Base-by-base conservation (phyloP, 2,329 filamentous ascomycete genomes). In the Exophiala lecanii-corni region DNA sequence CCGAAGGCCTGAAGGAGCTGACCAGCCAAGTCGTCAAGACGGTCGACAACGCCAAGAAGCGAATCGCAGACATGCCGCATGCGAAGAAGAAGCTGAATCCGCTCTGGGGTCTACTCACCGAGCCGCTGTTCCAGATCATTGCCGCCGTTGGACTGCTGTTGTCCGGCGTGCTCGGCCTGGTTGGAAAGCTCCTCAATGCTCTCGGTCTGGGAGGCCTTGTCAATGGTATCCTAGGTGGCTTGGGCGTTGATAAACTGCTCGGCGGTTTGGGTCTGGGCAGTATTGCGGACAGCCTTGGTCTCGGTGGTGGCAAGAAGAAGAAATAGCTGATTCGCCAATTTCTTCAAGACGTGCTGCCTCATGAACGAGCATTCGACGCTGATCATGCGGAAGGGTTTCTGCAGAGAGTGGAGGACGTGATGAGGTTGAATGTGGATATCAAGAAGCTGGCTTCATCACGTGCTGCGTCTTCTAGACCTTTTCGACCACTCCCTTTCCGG, bases 41-140 rank as follows among this genome's bases (percentile, higher is more conserved):
- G 17, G 91, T 96, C 55, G 89, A 96, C 60, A 82, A 84, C 51
- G 85, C 86, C 18, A 92, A 89, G 79, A 86, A 84, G 71, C 86
- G 86, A 72, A 85, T 95, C 49, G 81, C 85, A 59, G 85, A 86
- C 60, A 92, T 95, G 86, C 89, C 89, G 4, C 85, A 94, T 55
- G 89, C 88, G 32, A 94, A 95, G 82, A 91, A 94, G 75, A 82
- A 91, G 72, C 76, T 95, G 48, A 95, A 91, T 70, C 89, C 89
- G 9, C 79, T 96, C 20, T 94, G 89, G 88, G 80, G 73, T 20
- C 72, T 95, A 36, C 71, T 92, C 54, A 80, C 80, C 25, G 87
- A 95, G 73, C 89, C 89, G 9, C 72, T 95, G 16, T 87, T 89
- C 76, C 89, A 96, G 75, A 95, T 95, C 61, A 76, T 95, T 36